These are phyloP conservation scores for Yamadazyma trypodendri DNA, from an alignment of 1,139 yeast genomes.

Conservation along the genomic window DNA sequence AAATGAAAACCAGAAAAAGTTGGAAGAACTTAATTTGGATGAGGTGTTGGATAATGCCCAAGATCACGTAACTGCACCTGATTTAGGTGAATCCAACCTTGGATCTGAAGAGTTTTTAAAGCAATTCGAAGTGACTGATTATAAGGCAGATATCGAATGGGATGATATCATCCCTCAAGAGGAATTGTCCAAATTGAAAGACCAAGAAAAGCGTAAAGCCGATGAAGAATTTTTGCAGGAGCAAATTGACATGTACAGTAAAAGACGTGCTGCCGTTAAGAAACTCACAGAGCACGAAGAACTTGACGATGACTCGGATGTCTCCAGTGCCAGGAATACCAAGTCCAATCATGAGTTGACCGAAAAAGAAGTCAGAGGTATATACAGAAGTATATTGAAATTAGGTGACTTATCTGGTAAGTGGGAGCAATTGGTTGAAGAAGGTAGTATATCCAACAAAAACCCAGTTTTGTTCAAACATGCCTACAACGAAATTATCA, in stretches of 20 bases:
- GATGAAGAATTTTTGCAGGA: constrained; percentile 87
- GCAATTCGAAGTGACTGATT: constrained; percentile 98
- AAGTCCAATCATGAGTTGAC: constrained; percentile 56
- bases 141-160: constrained; percentile 98
- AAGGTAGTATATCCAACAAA: constrained; percentile 84
- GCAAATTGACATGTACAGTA: constrained; percentile 82
- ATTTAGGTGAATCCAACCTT: constrained; percentile 89
- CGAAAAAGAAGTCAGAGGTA: constrained; percentile 84
- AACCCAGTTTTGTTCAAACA: constrained; percentile 79
- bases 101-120: constrained; percentile 98
- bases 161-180: constrained; percentile 98
- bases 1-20: constrained; percentile 86
- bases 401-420: constrained; percentile 78
- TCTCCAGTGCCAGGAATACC: constrained; percentile 21
- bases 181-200: constrained; percentile 83
- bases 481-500: constrained; percentile 70
- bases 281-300: constrained; percentile 46
- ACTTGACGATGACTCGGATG: constrained; percentile 22
- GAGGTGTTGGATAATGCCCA: constrained; percentile 97
- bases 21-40: constrained; percentile 92
- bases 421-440: constrained; percentile 87
- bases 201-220: constrained; percentile 80
- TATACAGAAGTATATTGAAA: constrained; percentile 79
- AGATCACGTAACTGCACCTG: constrained; percentile 95
- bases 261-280: constrained; percentile 73